Evolutionary conservation across 1,139 yeast genomes (phyloP).

Genomic region (Candida sp.): DNA sequence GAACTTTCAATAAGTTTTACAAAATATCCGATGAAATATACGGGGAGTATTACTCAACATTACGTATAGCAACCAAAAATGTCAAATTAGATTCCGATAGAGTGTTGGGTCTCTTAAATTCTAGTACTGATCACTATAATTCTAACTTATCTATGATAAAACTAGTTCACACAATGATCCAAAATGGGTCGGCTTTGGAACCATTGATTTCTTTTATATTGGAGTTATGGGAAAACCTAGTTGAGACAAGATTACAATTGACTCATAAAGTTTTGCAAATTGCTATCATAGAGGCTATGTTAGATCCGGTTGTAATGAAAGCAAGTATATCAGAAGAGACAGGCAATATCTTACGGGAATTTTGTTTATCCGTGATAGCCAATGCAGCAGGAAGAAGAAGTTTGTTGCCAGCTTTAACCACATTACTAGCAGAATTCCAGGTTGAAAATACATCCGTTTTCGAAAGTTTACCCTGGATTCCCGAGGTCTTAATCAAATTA

Average conservation of each 20-base stretch:
- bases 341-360: conserved; percentile 24
- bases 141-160: conserved; percentile 23
- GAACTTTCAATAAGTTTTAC: conserved; percentile 33
- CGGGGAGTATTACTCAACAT: conserved; percentile 28
- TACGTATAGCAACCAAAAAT: conserved; percentile 9
- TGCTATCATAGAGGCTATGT: conserved; percentile 46
- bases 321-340: conserved; percentile 16
- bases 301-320: conserved; percentile 17
- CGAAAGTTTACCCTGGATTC: conserved; percentile 49
- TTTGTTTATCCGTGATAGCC: conserved; percentile 43
- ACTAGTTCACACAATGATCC: conserved; percentile 10
- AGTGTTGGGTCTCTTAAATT: conserved; percentile 13
- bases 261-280: conserved; percentile 65
- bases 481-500: conserved; percentile 45
- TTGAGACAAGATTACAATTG: conserved; percentile 60
- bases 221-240: conserved; percentile 56
- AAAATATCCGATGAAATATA: conserved; percentile 38
- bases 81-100: conserved; percentile 3
- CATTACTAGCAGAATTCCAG: conserved; percentile 40
- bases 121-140: conserved; percentile 22
- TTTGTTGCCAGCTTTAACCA: conserved; percentile 58
- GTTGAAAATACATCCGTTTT: conserved; percentile 23
- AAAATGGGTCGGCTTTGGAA: conserved; percentile 3
- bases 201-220: conserved; percentile 28
- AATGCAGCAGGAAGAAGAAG: conserved; percentile 66